Conservation (phyloP, 2,329 filamentous ascomycete species). For the Ophiostoma quercus region DNA sequence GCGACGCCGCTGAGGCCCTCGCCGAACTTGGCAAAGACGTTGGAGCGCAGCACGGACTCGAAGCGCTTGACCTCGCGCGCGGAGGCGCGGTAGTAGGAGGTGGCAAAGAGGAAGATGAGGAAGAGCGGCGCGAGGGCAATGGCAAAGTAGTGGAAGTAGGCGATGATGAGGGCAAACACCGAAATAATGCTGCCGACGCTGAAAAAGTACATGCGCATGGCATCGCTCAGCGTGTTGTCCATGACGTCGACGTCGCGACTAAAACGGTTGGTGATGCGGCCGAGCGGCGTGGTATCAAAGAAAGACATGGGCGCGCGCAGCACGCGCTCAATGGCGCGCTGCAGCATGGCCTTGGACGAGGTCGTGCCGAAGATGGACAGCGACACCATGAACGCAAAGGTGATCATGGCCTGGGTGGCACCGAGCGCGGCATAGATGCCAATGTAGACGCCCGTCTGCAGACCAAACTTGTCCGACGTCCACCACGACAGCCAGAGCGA, state of each 20-base stretch:
- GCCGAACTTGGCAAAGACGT: slow-evolving; percentile 84
- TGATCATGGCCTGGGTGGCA: slow-evolving; percentile 61
- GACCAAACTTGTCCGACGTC: slow-evolving; percentile 72
- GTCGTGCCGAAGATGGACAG: slow-evolving; percentile 76
- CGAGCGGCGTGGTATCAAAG: slow-evolving; percentile 93
- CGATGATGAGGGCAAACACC: slow-evolving; percentile 85
- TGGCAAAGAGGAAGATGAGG: slow-evolving; percentile 72
- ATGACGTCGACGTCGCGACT: slow-evolving; percentile 93
- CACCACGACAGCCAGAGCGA: slow-evolving; percentile 92
- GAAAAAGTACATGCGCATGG: slow-evolving; percentile 87
- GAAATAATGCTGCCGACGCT: slow-evolving; percentile 76
- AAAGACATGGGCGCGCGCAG: slow-evolving; percentile 76
- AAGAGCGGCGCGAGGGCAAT: slow-evolving; percentile 60
- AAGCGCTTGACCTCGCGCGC: slow-evolving; percentile 92
- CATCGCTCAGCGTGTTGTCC: slow-evolving; percentile 87
- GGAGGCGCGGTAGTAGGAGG: slow-evolving; percentile 83
- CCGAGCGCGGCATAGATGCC: slow-evolving; percentile 68
- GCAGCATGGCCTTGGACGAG: slow-evolving; percentile 75
- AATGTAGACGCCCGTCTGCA: slow-evolving; percentile 65
- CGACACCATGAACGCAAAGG: slow-evolving; percentile 74
- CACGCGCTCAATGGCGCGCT: slow-evolving; percentile 71
- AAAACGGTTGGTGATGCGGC: slow-evolving; percentile 93
- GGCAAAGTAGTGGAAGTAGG: slow-evolving; percentile 88
- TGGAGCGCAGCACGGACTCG: slow-evolving; percentile 80
- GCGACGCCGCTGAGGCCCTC: slow-evolving; percentile 81